Evolutionary conservation across 768 basidiomycete genomes (phyloP).

Genomic region (Rhizopogon salebrosus): DNA sequence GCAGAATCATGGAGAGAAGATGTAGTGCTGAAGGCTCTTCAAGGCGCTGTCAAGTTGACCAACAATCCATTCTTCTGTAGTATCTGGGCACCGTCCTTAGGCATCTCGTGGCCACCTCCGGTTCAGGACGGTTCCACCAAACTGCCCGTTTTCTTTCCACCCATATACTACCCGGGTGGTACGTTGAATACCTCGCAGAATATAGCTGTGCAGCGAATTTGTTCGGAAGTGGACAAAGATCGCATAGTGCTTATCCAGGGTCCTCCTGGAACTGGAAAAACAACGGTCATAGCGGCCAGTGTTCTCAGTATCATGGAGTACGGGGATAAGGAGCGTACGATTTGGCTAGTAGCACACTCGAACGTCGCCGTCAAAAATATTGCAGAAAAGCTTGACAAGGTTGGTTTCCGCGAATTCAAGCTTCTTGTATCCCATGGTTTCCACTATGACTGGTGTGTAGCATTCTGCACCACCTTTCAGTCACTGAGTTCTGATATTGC

Average conservation of each 20-base stretch:
- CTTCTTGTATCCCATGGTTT: conserved; percentile 44
- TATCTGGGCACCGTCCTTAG: conserved; percentile 23
- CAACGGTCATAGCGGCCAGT: conserved; percentile 35
- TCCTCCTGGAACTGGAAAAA: conserved; percentile 42
- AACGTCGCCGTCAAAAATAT: conserved; percentile 52
- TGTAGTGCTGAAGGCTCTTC: conserved; percentile 19
- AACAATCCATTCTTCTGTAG: conserved; percentile 19
- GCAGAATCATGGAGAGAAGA: conserved; percentile 38
- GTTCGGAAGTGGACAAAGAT: conserved; percentile 17
- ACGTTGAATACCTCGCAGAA: conserved; percentile 24
- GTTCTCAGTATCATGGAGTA: conserved; percentile 19
- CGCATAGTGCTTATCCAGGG: conserved; percentile 27
- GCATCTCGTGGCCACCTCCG: conserved; percentile 10
- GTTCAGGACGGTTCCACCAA: background rate
- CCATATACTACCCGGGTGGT: background rate
- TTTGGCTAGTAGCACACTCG: conserved; percentile 44
- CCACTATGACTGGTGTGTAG: conserved; percentile 38
- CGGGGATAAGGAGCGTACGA: conserved; percentile 6
- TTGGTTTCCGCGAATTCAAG: conserved; percentile 29
- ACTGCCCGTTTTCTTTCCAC: background rate
- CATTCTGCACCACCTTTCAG: background rate
- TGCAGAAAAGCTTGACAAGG: conserved; percentile 36
- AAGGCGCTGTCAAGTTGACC: conserved; percentile 10
- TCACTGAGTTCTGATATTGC: background rate
- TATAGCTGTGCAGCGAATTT: conserved; percentile 21